phyloP scores from a whole-genome alignment of 129 eudicot species.

The Heracleum sosnowskyi region DNA sequence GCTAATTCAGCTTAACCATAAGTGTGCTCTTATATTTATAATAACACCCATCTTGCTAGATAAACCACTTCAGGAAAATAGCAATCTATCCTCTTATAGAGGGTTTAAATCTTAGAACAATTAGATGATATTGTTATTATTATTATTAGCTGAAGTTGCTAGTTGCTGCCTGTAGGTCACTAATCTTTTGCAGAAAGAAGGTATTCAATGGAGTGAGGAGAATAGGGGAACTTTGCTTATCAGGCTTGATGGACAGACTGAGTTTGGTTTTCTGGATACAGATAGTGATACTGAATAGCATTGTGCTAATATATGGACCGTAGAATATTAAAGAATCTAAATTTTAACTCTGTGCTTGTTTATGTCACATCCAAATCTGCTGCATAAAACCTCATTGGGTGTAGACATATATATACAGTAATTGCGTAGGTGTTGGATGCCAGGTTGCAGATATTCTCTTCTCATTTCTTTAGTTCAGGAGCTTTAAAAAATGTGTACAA shows the following conservation, averaged over 20 bases:
- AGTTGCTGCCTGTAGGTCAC: constrained; percentile 46
- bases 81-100: background rate
- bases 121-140: background rate
- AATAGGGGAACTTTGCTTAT: constrained; percentile 79
- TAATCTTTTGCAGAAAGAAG: constrained; percentile 57
- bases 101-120: background rate
- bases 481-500: background rate
- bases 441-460: constrained; percentile 8
- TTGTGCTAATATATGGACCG: constrained; percentile 5
- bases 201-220: constrained; percentile 74
- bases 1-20: background rate
- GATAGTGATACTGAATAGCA: constrained; percentile 59
- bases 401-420: constrained; percentile 9
- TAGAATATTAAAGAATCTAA: constrained; percentile 10
- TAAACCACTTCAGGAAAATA: background rate
- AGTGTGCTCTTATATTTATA: background rate
- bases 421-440: background rate
- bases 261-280: constrained; percentile 81
- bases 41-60: background rate
- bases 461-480: background rate
- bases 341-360: background rate
- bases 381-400: constrained; percentile 7
- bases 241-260: constrained; percentile 64
- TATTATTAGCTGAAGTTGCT: constrained; percentile 8
- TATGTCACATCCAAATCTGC: constrained; percentile 2